phyloP scores from a whole-genome alignment of 2,329 filamentous ascomycete species.

The Blumeriella jaapii region DNA sequence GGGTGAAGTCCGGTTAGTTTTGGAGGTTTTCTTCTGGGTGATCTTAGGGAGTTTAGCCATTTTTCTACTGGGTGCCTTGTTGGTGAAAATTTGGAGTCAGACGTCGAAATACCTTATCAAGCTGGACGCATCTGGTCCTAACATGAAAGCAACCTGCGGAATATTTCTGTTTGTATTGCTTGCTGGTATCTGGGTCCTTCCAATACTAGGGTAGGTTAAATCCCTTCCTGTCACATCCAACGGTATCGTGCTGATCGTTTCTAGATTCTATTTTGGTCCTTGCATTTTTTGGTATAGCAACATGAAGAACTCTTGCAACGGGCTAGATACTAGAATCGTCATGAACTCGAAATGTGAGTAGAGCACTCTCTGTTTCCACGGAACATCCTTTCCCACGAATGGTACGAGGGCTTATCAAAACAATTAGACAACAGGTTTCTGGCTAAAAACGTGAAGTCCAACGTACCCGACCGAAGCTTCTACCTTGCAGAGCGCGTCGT shows the following conservation, averaged over 20 bases:
- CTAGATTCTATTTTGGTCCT: constrained; percentile 5
- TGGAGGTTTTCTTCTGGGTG: no score
- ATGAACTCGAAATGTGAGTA: constrained; percentile 6
- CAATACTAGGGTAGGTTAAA: constrained; percentile 7
- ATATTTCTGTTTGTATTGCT: no score
- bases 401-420: background rate
- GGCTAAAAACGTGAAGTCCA: background rate
- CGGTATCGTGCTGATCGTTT: background rate
- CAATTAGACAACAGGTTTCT: background rate
- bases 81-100: no score
- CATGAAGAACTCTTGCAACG: constrained; percentile 17
- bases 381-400: no score
- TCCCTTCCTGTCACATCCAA: background rate
- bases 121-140: no score
- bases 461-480: background rate
- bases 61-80: no score
- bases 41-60: no score
- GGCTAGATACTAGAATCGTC: constrained; percentile 10
- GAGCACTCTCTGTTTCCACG: background rate
- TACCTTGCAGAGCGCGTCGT: constrained; percentile 7
- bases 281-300: constrained; percentile 10
- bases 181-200: background rate
- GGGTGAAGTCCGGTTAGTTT: no score
- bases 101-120: no score
- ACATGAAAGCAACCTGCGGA: no score